These are phyloP conservation scores for Inga leiocalycina DNA, from an alignment of 306 rosid genomes.

Conservation along the genomic window DNA sequence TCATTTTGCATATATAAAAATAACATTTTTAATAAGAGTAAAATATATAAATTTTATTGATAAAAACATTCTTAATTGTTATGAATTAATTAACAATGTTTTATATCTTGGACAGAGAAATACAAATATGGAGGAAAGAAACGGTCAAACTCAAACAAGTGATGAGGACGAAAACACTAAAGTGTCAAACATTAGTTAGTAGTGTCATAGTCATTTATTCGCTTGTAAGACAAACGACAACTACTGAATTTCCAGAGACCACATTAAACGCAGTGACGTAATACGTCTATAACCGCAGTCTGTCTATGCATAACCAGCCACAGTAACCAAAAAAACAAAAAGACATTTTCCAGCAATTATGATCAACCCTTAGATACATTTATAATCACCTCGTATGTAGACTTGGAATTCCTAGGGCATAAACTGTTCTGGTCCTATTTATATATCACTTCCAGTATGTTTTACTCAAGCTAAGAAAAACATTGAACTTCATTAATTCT, in stretches of 20 bases:
- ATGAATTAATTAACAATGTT: too few species aligned
- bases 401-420: too few species aligned
- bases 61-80: too few species aligned
- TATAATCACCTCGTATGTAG: neutral
- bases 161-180: constrained; percentile 14
- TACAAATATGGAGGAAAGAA: neutral
- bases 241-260: neutral
- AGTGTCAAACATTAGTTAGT: neutral
- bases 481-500: too few species aligned
- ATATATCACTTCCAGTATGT: too few species aligned
- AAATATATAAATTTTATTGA: too few species aligned
- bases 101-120: too few species aligned
- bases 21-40: too few species aligned
- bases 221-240: constrained; percentile 28
- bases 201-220: constrained; percentile 32
- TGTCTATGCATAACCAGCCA: constrained; percentile 24
- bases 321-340: constrained; percentile 14
- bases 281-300: constrained; percentile 23
- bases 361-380: neutral
- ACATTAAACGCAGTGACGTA: constrained; percentile 39
- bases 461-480: rapidly evolving
- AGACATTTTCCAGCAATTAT: constrained; percentile 37
- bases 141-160: neutral
- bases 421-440: too few species aligned
- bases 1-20: too few species aligned